Evolutionary conservation across 2,329 filamentous ascomycete genomes (phyloP).

Genomic region (Cryoendolithus antarcticus): DNA sequence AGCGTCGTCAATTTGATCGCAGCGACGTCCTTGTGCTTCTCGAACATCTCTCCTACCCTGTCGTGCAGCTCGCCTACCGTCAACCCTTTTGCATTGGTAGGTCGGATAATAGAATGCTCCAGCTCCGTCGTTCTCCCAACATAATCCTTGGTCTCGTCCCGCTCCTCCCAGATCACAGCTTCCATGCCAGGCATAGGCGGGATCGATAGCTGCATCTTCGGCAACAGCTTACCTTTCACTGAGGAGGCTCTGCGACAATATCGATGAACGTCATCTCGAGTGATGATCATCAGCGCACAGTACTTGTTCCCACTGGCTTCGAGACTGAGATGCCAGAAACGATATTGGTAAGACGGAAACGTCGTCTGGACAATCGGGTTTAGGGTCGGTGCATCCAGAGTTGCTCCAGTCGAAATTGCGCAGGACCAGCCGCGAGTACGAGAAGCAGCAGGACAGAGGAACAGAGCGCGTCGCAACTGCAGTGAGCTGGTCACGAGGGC

Average conservation of each 20-base stretch:
- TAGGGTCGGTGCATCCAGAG: conserved; percentile 8
- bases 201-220: conserved; percentile 13
- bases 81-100: conserved; percentile 8
- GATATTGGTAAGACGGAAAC: conserved; percentile 13
- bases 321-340: conserved; percentile 11
- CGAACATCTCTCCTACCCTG: conserved; percentile 10
- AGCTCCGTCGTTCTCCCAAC: conserved; percentile 11
- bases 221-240: conserved; percentile 5
- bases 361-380: conserved; percentile 13
- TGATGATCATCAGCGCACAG: conserved; percentile 13
- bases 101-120: conserved; percentile 6
- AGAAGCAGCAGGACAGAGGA: conserved; percentile 7
- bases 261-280: conserved; percentile 7
- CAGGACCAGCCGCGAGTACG: conserved; percentile 3
- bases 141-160: conserved; percentile 14
- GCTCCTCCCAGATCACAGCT: conserved; percentile 11
- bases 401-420: conserved; percentile 1
- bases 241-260: conserved; percentile 1
- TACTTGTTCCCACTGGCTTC: conserved; percentile 8
- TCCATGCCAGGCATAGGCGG: conserved; percentile 11
- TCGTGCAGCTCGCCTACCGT: conserved; percentile 13
- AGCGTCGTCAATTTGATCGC: conserved; percentile 15
- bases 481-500: conserved; percentile 8
- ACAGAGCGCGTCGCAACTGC: conserved; percentile 9
- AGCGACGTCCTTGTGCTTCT: conserved; percentile 12